These are phyloP conservation scores for Brassica nigra DNA, from an alignment of 345 rosid genomes.

Conservation along the genomic window DNA sequence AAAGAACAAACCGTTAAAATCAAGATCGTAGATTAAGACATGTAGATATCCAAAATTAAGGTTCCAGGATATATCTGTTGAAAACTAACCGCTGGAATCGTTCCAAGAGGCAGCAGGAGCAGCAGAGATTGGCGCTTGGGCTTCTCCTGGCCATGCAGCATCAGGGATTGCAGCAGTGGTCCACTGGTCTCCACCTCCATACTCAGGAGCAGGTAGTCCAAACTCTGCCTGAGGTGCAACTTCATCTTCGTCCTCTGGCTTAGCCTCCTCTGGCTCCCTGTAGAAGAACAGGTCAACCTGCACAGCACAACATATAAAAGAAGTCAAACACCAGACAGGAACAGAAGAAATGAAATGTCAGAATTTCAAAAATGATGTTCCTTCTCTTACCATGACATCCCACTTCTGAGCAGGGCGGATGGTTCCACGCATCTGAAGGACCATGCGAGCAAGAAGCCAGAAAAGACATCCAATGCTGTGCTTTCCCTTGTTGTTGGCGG, in stretches of 20 bases:
- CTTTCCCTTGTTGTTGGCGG: constrained; percentile 95
- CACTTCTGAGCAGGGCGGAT: constrained; percentile 76
- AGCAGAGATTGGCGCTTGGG: constrained; percentile 57
- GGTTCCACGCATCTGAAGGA: constrained; percentile 93
- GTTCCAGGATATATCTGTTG: not conserved
- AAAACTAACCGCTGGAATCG: constrained; percentile 44
- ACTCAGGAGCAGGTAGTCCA: constrained; percentile 51
- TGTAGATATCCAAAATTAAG: not conserved
- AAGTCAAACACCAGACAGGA: not conserved
- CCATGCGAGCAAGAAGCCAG: constrained; percentile 97
- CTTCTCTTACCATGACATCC: constrained; percentile 75
- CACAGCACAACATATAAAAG: not conserved
- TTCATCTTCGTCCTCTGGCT: constrained; percentile 62
- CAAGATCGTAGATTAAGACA: not conserved
- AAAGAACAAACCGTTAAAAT: not conserved
- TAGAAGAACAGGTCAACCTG: constrained; percentile 81
- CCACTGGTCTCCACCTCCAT: constrained; percentile 62
- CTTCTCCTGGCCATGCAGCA: constrained; percentile 61
- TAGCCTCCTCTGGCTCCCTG: constrained; percentile 77
- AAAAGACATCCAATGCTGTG: constrained; percentile 93
- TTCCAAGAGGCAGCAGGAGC: constrained; percentile 47
- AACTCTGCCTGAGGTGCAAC: constrained; percentile 34
- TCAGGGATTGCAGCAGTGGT: constrained; percentile 49
- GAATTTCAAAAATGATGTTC: not conserved
- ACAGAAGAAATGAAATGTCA: not conserved